Conservation (phyloP, 2,329 filamentous ascomycete species). For the Monosporascus sp. region DNA sequence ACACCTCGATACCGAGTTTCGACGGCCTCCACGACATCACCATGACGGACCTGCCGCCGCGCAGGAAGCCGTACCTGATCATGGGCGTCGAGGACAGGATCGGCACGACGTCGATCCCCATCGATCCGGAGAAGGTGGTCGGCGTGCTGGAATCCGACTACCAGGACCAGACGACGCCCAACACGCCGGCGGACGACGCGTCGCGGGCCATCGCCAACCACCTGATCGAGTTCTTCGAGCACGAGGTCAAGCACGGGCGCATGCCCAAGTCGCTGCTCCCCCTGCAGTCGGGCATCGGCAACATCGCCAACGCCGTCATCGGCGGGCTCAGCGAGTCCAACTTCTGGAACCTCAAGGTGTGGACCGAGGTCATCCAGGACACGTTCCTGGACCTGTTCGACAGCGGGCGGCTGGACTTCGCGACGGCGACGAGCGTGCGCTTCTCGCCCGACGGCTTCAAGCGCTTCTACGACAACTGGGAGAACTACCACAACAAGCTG, state of each 20-base stretch:
- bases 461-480: conserved; percentile 85
- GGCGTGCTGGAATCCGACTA: conserved; percentile 83
- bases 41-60: conserved; percentile 77
- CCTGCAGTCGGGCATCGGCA: conserved; percentile 84
- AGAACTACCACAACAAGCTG: conserved; percentile 73
- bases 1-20: conserved; percentile 78
- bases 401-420: conserved; percentile 80
- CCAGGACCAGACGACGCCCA: conserved; percentile 68
- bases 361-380: conserved; percentile 91
- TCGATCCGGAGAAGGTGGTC: conserved; percentile 80
- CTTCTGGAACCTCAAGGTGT: conserved; percentile 84
- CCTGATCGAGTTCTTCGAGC: conserved; percentile 77
- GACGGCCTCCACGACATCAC: conserved; percentile 89
- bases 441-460: conserved; percentile 90
- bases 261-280: conserved; percentile 74
- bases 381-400: conserved; percentile 92
- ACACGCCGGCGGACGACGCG: conserved; percentile 68
- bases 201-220: conserved; percentile 71
- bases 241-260: conserved; percentile 75
- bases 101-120: conserved; percentile 73
- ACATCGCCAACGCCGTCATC: conserved; percentile 89
- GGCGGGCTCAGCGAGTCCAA: conserved; percentile 76
- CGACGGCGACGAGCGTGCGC: conserved; percentile 82
- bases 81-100: conserved; percentile 84
- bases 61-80: conserved; percentile 79